Base-by-base conservation (phyloP, 1,139 yeast genomes). In the Debaryomyces sp. region DNA sequence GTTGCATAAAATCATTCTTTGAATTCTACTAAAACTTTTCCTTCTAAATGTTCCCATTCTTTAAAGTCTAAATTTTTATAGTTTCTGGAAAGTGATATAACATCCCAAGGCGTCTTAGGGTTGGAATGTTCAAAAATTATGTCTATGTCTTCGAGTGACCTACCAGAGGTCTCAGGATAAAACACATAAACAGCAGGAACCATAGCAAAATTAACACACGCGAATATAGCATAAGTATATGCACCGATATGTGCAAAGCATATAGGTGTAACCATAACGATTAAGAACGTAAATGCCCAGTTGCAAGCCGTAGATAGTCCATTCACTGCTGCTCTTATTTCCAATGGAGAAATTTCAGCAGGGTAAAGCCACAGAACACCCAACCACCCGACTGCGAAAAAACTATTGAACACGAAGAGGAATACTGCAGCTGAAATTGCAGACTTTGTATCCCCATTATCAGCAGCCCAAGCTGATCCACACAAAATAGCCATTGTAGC, bases 281-380 rank as follows among this genome's bases (percentile, higher is more conserved):
- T 76, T 46, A 73, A 75, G 54, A 71, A 71, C 60, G 72, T 72
- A 52, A 66, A 59, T 52, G 71, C 57, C 77, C 77, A 72, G 64
- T 73, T 73, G 48, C 77, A 68, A 67, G 77, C 72, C 30, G 78
- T 72, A 41, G 73, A 68, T 36, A 78, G 61, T 36, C 82, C 85
- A 52, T 80, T 69, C 65, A 70, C 83, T 70, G 59, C 68, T 46
- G 83, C 80, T 67, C 86, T 77, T 48, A 82, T 77, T 62, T 78
- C 72, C 65, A 80, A 70, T 18, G 86, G 84, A 58, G 79, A 73
- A 49, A 81, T 77, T 65, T 81, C 86, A 44, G 85, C 82, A 44
- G 83, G 82, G 64, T 80, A 79, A 47, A 81, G 70, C 75, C 82
- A 77, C 54, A 82, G 79, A 66, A 78, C 68, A 33, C 81, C 82